Base-by-base conservation (phyloP, 2,329 filamentous ascomycete genomes). In the Colletotrichum sojae region DNA sequence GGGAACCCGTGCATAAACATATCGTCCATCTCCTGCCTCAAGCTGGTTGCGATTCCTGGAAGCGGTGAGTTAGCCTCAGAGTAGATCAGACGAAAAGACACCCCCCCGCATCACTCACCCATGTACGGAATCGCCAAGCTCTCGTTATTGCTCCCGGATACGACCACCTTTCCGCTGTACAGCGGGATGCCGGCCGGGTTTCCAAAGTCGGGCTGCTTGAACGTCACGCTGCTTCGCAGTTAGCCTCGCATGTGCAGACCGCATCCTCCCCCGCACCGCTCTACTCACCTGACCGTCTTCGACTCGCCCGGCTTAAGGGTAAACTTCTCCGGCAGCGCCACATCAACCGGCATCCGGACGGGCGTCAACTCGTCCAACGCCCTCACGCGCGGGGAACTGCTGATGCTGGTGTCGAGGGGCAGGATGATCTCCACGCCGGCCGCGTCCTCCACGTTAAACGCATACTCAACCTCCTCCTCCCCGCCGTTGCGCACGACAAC, bases 401-500 rank as follows among this genome's bases (percentile, higher is more conserved):
- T 25, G 8, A 54, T 31, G 3, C 39, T 57, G 3, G 16, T 56
- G 27, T 57, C 45, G 18, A 45, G 53, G 5, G 61, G 61, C 18
- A 66, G 54, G 20, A 66, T 40, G 2, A 16, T 55, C 2, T 54
- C 31, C 3, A 54, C 45, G 4, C 81, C 81, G 10, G 75, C 80
- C 6, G 78, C 78, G 2, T 75, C 73, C 49, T 80, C 73, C 5
- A 69, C 45, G 0, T 61, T 52, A 59, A 76, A 71, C 13, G 69
- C 76, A 74, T 82, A 83, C 22, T 74, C 77, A 46, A 80, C 73
- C 6, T 75, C 72, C 27, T 76, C 70, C n/a, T 72, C 71, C 43
- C 76, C 81, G 18, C 74, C 75, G 73, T 84, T 84, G 51, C 75
- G 78, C 67, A 84, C 75, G 57, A 67, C 67, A 13, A 76, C 57